Conservation (phyloP, 179 eudicot species). For the Amaranthus tricolor region DNA sequence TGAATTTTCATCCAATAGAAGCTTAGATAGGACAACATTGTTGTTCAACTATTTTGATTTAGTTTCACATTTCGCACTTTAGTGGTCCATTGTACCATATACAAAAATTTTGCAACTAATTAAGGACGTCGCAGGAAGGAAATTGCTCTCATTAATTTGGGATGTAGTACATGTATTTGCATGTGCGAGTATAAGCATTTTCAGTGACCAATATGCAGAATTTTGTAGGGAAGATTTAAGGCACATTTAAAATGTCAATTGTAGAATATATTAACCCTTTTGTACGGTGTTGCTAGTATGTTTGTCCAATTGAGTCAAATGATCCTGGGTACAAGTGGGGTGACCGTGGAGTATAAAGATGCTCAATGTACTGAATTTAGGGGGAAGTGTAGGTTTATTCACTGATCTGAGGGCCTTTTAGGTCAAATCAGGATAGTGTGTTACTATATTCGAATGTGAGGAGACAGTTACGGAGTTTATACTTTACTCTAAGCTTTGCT, state of each 20-base stretch:
- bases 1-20: too few relatives aligned
- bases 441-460: not conserved
- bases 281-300: too few relatives aligned
- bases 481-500: not conserved
- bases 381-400: not conserved
- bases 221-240: not conserved
- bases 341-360: not conserved
- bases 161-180: not conserved
- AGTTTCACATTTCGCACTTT: too few relatives aligned
- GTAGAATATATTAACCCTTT: not conserved
- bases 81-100: too few relatives aligned
- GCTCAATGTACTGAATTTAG: not conserved
- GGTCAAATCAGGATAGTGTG: not conserved
- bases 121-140: too few relatives aligned
- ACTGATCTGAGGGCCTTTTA: not conserved
- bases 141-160: too few relatives aligned
- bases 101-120: too few relatives aligned
- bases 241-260: not conserved
- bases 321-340: slow-evolving; percentile 3
- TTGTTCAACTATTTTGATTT: too few relatives aligned
- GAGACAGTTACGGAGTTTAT: not conserved
- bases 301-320: not conserved
- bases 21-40: too few relatives aligned
- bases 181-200: not conserved
- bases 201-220: not conserved